Conservation (phyloP, 306 rosid species). For the Crotalaria pallida region DNA sequence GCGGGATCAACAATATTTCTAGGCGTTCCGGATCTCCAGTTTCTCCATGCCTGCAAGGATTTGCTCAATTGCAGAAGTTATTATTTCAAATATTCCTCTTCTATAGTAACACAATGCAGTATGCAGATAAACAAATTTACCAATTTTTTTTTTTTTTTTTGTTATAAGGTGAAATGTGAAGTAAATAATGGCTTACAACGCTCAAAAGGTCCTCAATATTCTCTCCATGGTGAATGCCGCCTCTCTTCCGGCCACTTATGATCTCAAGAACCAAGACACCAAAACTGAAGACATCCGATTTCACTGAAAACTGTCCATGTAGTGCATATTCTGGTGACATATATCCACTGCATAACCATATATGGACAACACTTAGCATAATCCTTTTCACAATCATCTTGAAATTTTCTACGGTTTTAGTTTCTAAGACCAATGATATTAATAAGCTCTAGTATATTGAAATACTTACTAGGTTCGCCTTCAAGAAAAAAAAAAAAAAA, state of each 20-base stretch:
- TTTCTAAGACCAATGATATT: neutral
- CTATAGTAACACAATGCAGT: neutral
- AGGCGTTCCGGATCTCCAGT: neutral
- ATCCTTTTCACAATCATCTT: neutral
- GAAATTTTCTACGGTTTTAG: neutral
- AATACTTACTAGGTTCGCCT: conserved; percentile 38
- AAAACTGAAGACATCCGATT: conserved; percentile 43
- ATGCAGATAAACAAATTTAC: no score
- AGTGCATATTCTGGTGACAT: conserved; percentile 53
- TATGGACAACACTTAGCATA: no score
- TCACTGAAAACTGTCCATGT: conserved; percentile 34
- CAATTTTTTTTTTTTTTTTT: no score
- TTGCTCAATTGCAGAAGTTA: neutral
- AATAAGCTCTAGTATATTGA: neutral
- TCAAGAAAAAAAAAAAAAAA: no score
- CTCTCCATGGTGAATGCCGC: neutral
- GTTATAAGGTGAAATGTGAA: neutral
- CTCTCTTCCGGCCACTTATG: conserved; percentile 31
- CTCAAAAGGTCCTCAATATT: neutral
- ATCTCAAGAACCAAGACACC: conserved; percentile 45
- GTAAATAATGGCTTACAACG: conserved; percentile 32
- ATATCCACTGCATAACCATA: conserved; percentile 30
- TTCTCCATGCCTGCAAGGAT: conserved; percentile 12
- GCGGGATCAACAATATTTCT: neutral
- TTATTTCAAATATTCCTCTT: neutral